These are phyloP conservation scores for Populus tomentosa DNA, from an alignment of 441 rosid genomes.

Conservation along the genomic window DNA sequence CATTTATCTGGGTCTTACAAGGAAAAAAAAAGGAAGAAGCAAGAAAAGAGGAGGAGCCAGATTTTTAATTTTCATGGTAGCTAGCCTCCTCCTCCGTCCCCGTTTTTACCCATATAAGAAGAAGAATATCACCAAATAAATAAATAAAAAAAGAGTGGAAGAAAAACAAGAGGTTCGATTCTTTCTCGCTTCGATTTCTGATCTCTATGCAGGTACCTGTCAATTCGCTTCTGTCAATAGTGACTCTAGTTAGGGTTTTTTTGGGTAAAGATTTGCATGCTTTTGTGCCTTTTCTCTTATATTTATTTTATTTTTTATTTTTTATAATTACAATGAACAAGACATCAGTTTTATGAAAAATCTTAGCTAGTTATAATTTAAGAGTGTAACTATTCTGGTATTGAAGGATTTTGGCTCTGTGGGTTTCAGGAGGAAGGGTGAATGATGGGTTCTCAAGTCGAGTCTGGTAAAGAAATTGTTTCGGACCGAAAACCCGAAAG, in stretches of 20 bases:
- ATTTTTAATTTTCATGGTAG: background rate
- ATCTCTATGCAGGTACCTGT: background rate
- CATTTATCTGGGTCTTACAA: background rate
- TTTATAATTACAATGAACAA: background rate
- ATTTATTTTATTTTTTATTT: too few species aligned
- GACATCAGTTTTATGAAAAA: background rate
- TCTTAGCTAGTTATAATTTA: background rate
- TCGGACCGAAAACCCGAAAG: constrained; percentile 24
- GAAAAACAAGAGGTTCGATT: background rate
- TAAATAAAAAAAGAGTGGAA: background rate
- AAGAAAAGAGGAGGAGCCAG: background rate
- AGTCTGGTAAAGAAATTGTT: constrained; percentile 23
- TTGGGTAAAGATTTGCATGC: background rate
- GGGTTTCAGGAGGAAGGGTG: background rate
- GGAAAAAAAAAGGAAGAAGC: background rate
- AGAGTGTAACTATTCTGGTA: background rate
- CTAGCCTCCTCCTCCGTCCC: background rate
- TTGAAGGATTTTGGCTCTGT: background rate
- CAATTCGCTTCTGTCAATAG: background rate
- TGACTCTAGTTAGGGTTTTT: background rate
- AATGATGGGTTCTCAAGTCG: constrained; percentile 31
- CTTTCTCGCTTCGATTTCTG: background rate
- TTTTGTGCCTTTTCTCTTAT: background rate
- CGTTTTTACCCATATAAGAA: background rate
- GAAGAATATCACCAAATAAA: background rate